These are phyloP conservation scores for Chenopodium berlandieri DNA, from an alignment of 148 eudicot species.

Conservation along the genomic window DNA sequence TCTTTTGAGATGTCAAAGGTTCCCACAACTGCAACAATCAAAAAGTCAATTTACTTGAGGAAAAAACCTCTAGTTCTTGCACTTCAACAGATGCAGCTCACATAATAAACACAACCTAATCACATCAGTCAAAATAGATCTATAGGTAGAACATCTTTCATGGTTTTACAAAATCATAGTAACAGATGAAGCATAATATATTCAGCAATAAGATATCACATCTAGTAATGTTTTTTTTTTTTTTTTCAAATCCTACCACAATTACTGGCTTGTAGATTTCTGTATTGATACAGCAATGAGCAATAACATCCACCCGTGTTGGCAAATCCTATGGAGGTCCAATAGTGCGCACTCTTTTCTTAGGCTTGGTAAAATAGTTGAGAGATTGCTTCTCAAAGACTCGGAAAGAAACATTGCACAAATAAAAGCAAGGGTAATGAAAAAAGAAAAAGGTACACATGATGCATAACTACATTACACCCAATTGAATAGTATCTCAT, in stretches of 20 bases:
- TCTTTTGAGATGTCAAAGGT: constrained; percentile 80
- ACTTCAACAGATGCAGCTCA: background rate
- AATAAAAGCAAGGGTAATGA: background rate
- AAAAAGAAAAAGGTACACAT: background rate
- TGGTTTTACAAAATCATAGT: background rate
- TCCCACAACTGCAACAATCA: constrained; percentile 67
- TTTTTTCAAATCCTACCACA: too few relatives aligned
- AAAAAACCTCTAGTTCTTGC: background rate
- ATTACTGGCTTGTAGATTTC: background rate
- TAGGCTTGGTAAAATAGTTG: background rate
- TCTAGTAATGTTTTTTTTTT: background rate
- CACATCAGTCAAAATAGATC: background rate
- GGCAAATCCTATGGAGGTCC: constrained; percentile 2
- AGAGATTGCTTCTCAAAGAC: background rate
- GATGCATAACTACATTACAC: background rate
- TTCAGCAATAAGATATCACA: background rate
- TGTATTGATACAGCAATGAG: background rate
- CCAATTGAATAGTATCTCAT: background rate
- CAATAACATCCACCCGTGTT: background rate
- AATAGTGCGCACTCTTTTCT: background rate
- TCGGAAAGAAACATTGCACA: background rate
- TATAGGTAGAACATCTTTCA: background rate
- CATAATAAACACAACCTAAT: background rate
- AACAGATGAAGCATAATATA: background rate
- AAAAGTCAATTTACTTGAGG: background rate